Evolutionary conservation across 2,329 filamentous ascomycete genomes (phyloP), one percentile per base, ranked within the genome.

Genomic region (Exophiala oligosperma): DNA sequence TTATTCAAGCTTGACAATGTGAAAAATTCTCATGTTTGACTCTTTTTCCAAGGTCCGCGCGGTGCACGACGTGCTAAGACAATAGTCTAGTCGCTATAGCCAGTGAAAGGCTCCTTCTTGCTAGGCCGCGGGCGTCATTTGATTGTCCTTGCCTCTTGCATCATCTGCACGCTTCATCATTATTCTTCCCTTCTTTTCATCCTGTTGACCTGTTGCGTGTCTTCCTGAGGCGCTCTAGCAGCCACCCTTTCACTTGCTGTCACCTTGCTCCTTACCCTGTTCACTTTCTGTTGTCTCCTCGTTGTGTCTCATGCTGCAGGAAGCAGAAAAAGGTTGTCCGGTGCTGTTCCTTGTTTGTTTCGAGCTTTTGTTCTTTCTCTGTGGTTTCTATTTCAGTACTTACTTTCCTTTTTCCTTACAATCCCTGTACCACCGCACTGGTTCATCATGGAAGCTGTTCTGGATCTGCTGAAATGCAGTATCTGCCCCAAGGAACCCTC

Each of bases 401-500:
- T 62, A 37, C 60, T 54, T 49, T 68, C 61, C 57, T 60, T 66
- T 57, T 51, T 60, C 66, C 65, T 65, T 51, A 60, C 51, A 51
- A 44, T 57, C 51, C 48, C 32, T 59, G 55, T 26, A 53, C 57
- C 41, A 49, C 47, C 38, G 46, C 48, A 37, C 54, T 58, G 51
- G 37, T 9, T 23, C 61, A 67, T 61, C 48, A 77, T 77, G 74
- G 71, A 73, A 2, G 32, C 32, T 35, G 32, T 9, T 65, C 63
- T 65, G 44, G 87, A 92, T 59, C 85, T 89, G 56, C 84, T 97
- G 49, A 77, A 85, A 66, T 97, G 93, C 83, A 86, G 81, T 69
- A 87, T 96, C 66, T 97, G 93, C 72, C 88, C 89, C 37, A 90
- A 88, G 65, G 83, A 82, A 60, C 90, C 91, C 40, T 83, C 76